Conservation (phyloP, 495 filamentous ascomycete species). For the Acidomyces sp. region DNA sequence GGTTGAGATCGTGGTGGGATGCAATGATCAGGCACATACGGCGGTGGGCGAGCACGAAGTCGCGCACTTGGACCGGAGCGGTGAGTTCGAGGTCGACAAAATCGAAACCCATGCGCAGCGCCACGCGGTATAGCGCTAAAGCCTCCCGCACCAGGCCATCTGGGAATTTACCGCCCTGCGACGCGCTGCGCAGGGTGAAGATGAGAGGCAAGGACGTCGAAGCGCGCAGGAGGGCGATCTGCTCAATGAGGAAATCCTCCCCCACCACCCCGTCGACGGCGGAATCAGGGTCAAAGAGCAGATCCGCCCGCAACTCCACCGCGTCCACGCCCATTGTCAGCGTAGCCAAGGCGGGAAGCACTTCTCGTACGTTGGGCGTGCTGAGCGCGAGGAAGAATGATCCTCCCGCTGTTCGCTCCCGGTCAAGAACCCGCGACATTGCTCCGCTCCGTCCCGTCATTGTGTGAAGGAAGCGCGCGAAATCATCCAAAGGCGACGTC, state of each 20-base stretch:
- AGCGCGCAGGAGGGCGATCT: slow-evolving; percentile 67
- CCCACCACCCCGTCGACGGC: slow-evolving; percentile 45
- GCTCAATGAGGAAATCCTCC: slow-evolving; percentile 62
- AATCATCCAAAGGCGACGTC: slow-evolving; percentile 58
- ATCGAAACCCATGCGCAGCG: slow-evolving; percentile 71
- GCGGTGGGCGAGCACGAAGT: slow-evolving; percentile 42
- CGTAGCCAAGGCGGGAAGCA: slow-evolving; percentile 50
- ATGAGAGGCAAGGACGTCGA: slow-evolving; percentile 69
- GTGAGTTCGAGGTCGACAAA: slow-evolving; percentile 90
- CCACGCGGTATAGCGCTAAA: slow-evolving; percentile 59
- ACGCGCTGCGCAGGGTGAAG: slow-evolving; percentile 77
- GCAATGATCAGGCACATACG: slow-evolving; percentile 71
- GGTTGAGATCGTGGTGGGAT: slow-evolving; percentile 82
- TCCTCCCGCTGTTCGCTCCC: too few relatives aligned
- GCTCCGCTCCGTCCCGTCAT: slow-evolving; percentile 58
- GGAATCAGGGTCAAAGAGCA: slow-evolving; percentile 65
- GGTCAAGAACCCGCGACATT: slow-evolving; percentile 52
- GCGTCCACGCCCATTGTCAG: slow-evolving; percentile 81
- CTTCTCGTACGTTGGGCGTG: slow-evolving; percentile 53
- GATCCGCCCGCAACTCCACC: slow-evolving; percentile 84
- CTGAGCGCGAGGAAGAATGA: slow-evolving; percentile 93
- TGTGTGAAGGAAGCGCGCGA: slow-evolving; percentile 59
- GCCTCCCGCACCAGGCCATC: slow-evolving; percentile 59
- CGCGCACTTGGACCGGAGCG: slow-evolving; percentile 60
- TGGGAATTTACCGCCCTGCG: slow-evolving; percentile 81